These are phyloP conservation scores for Persicaria maculosa DNA, from an alignment of 148 eudicot genomes.

Conservation along the genomic window DNA sequence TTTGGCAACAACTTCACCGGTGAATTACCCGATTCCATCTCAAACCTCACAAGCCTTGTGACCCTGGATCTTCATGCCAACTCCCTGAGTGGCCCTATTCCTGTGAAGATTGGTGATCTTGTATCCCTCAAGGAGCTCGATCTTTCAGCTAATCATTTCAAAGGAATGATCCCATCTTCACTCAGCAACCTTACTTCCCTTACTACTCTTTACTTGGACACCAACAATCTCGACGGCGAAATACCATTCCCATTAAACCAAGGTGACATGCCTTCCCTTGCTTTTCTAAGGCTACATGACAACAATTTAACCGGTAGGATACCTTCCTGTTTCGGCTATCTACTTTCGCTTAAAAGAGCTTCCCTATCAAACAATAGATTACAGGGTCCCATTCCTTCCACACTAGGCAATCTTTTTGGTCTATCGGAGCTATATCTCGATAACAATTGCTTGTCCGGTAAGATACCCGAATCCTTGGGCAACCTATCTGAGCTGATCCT, in stretches of 20 bases:
- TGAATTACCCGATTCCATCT: constrained; percentile 31
- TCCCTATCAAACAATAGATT: constrained; percentile 39
- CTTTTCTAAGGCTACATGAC: constrained; percentile 33
- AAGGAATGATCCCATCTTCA: constrained; percentile 33
- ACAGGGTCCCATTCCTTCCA: constrained; percentile 39
- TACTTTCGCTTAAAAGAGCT: constrained; percentile 36
- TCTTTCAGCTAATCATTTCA: constrained; percentile 31
- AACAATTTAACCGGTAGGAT: constrained; percentile 43
- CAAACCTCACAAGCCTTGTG: constrained; percentile 25
- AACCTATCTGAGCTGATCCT: constrained; percentile 27
- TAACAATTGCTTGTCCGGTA: constrained; percentile 36
- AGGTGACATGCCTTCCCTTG: constrained; percentile 39
- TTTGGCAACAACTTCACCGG: constrained; percentile 33
- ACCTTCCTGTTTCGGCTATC: constrained; percentile 28
- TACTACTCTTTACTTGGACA: constrained; percentile 22
- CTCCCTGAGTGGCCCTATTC: constrained; percentile 26
- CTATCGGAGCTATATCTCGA: constrained; percentile 35
- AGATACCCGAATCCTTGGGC: constrained; percentile 32
- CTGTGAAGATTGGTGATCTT: constrained; percentile 30
- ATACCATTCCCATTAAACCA: constrained; percentile 34
- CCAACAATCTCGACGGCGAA: constrained; percentile 44
- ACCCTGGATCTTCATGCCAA: constrained; percentile 32
- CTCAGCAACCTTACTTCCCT: constrained; percentile 29
- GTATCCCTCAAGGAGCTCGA: constrained; percentile 28
- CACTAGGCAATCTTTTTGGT: constrained; percentile 28